Conservation (phyloP, 2,329 filamentous ascomycete genomes). For the Sordariomycetes sp. region DNA sequence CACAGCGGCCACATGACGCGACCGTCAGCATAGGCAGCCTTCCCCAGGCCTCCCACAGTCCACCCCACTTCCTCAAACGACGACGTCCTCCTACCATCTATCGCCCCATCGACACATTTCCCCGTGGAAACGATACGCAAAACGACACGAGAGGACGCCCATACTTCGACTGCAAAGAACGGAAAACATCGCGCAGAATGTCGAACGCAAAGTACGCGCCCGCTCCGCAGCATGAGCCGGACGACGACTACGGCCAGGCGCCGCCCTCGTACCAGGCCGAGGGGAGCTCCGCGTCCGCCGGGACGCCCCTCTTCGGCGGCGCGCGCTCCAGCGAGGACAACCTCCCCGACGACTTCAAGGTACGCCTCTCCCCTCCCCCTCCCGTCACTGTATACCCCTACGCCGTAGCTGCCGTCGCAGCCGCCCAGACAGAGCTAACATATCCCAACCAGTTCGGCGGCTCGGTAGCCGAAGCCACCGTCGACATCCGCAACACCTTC, state of each 20-base stretch:
- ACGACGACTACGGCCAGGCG: slow-evolving; percentile 69
- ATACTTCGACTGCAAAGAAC: not conserved
- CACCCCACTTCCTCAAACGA: not conserved
- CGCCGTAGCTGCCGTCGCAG: not conserved
- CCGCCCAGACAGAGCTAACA: not conserved
- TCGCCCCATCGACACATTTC: not conserved
- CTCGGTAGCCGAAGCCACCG: slow-evolving; percentile 81
- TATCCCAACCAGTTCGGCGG: slow-evolving; percentile 68
- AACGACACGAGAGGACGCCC: not conserved
- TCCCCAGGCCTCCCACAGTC: not conserved
- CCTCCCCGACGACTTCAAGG: slow-evolving; percentile 94
- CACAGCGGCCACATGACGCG: not conserved
- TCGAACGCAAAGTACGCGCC: slow-evolving; percentile 72
- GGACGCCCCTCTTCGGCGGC: slow-evolving; percentile 48
- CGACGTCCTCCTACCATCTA: not conserved
- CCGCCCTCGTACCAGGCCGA: slow-evolving; percentile 66
- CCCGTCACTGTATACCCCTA: not conserved
- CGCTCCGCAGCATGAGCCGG: slow-evolving; percentile 77
- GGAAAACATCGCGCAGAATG: slow-evolving; percentile 36
- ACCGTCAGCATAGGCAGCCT: not conserved
- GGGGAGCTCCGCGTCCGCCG: slow-evolving; percentile 22
- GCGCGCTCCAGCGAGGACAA: slow-evolving; percentile 78
- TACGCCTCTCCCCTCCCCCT: slow-evolving; percentile 17
- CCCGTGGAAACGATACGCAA: not conserved
- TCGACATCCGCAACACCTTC: slow-evolving; percentile 96